Evolutionary conservation across 108 stramenopile genomes (phyloP), one percentile per base, ranked within the genome.

Genomic region (Aurantiochytrium sp.): DNA sequence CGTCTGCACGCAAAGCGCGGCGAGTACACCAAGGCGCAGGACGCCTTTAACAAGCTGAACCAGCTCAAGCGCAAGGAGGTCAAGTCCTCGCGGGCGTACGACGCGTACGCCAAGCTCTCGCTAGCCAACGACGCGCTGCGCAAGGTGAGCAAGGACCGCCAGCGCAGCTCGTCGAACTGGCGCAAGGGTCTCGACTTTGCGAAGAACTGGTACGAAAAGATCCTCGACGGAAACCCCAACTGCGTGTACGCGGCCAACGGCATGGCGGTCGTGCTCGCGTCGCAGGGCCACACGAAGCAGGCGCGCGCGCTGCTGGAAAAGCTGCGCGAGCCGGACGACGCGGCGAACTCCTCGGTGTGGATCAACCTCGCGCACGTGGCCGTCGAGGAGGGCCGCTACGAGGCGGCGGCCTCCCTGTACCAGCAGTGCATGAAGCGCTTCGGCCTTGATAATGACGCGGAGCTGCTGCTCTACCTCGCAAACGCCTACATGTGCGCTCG

Each of bases 401-500:
- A 81, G 45, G 24, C 73, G n/a, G 73, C 73, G n/a, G 73, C 45
- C 24, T 81, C 73, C 12, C 45, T 81, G n/a, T 81, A 81, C 73
- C 42, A 81, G 73, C 73, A 81, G 73, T 81, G 73, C 45, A 81
- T 81, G 42, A 81, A 81, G 73, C 73, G 73, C 17, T 81, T 81
- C 73, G 39, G 24, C 10, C 12, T 81, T 6, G 42, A 41, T 12
- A 81, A 48, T 24, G 73, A 81, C 30, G 24, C 45, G 0, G 73
- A 81, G 45, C 39, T 81, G n/a, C 24, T 81, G 42, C 73, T 81
- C 10, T 81, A 81, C 45, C 73, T 81, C 24, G 73, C 73, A 19
- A 81, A 81, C 45, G 73, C 73, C 10, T 48, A 48, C 45, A 81
- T 81, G 39, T 81, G 73, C 32, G 73, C 73, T 6, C 21, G 30